Conservation (phyloP, 768 basidiomycete species). For the Russula sp. region DNA sequence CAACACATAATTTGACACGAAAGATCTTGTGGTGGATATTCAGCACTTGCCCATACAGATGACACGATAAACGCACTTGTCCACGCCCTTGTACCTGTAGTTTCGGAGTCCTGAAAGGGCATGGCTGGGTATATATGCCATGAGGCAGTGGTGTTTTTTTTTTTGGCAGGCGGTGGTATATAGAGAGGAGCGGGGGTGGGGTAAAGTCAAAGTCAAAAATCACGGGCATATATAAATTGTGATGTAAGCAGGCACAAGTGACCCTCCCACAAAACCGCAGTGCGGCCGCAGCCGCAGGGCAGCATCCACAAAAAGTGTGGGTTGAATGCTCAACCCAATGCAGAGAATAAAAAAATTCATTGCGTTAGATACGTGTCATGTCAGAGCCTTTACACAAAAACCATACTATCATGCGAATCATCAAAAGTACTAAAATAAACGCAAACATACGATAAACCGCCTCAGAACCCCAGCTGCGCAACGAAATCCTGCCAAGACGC, state of each 20-base stretch:
- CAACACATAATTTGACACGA: constrained; percentile 68
- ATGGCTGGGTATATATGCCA: constrained; percentile 58
- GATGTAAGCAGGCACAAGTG: too few species aligned
- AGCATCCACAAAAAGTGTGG: not conserved
- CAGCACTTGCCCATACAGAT: not conserved
- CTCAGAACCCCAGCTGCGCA: constrained; percentile 54
- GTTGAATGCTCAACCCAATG: not conserved
- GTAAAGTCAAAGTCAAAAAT: too few species aligned
- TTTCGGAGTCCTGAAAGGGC: constrained; percentile 70
- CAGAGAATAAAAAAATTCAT: too few species aligned
- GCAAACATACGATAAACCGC: not conserved
- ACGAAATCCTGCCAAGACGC: constrained; percentile 61
- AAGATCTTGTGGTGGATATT: constrained; percentile 42
- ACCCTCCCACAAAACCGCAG: too few species aligned
- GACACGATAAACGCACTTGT: constrained; percentile 49
- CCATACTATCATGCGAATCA: not conserved
- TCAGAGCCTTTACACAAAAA: not conserved
- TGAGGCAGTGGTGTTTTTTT: constrained; percentile 24
- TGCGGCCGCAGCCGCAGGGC: too few species aligned
- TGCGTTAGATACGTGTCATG: too few species aligned
- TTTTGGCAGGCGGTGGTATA: not conserved
- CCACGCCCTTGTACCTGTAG: constrained; percentile 75
- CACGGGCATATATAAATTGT: too few species aligned
- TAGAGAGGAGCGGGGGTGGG: too few species aligned
- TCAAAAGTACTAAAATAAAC: not conserved